Evolutionary conservation across 192 early-diverging fungal species (phyloP).

Genomic region (Backusella morwellensis): DNA sequence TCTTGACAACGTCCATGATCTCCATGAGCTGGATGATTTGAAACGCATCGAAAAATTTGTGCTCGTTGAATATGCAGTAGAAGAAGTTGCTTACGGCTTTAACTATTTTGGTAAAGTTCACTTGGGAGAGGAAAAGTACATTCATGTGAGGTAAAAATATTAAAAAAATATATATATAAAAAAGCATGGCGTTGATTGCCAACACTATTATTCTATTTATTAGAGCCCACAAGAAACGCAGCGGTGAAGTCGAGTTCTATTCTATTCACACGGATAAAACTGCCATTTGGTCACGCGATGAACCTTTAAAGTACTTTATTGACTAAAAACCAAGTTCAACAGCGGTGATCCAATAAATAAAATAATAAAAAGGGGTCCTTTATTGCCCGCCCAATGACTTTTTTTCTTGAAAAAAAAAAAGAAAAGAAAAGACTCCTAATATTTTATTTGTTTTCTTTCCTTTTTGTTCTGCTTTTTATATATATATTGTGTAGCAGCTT

Average conservation of each 20-base stretch:
- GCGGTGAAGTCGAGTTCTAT: constrained; percentile 44
- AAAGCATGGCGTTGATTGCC: background rate
- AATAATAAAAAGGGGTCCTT: background rate
- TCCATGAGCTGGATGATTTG: constrained; percentile 49
- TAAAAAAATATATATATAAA: background rate
- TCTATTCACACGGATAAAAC: constrained; percentile 47
- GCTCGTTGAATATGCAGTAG: constrained; percentile 45
- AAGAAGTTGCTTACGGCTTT: constrained; percentile 51
- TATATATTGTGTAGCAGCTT: background rate
- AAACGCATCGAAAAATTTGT: constrained; percentile 46
- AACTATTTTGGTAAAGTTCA: constrained; percentile 58
- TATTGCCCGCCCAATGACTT: background rate
- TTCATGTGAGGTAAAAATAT: constrained; percentile 48
- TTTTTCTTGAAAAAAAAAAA: background rate
- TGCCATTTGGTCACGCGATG: constrained; percentile 50
- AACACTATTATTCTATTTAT: background rate
- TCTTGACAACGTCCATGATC: constrained; percentile 39
- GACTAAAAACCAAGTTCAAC: constrained; percentile 31
- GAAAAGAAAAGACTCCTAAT: background rate
- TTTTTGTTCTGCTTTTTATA: background rate
- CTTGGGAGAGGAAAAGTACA: constrained; percentile 47
- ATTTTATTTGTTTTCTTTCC: background rate
- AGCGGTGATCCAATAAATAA: constrained; percentile 1
- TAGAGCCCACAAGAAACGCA: constrained; percentile 44
- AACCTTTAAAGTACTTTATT: constrained; percentile 49